Conservation (phyloP, 192 early-diverging fungal species). For the Geranomyces michiganensis region DNA sequence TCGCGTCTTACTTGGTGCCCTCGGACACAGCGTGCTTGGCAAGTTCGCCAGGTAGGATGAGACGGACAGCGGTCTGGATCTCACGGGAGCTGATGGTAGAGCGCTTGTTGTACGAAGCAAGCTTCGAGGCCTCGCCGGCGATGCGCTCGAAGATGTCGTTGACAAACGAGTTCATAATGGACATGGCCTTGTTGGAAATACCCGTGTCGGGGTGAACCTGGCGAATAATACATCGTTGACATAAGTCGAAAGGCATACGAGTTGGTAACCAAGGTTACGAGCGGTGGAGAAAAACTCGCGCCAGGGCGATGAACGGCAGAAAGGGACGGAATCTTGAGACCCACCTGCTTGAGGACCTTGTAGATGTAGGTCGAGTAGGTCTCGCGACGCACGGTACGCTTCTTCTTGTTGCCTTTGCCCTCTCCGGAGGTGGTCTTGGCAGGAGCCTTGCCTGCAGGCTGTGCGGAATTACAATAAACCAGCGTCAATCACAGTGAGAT, state of each 20-base stretch:
- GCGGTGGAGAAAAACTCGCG: neutral
- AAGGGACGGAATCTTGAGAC: neutral
- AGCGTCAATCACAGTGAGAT: neutral
- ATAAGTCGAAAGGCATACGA: neutral
- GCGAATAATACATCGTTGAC: neutral
- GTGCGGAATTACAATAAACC: constrained; percentile 4
- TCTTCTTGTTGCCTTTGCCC: constrained; percentile 52
- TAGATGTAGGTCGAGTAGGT: constrained; percentile 95
- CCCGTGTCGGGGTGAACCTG: constrained; percentile 89
- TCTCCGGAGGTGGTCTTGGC: constrained; percentile 64
- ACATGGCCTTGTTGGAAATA: constrained; percentile 98
- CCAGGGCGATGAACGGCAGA: no score
- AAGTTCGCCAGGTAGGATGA: constrained; percentile 86
- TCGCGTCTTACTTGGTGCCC: constrained; percentile 73
- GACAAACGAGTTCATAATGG: constrained; percentile 94
- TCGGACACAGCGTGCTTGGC: constrained; percentile 96
- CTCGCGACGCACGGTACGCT: constrained; percentile 70
- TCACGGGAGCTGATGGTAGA: constrained; percentile 93
- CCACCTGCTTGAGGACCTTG: constrained; percentile 90
- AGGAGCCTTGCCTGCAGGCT: constrained; percentile 54
- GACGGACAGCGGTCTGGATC: constrained; percentile 79
- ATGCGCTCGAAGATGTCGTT: constrained; percentile 98
- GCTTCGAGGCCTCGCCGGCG: constrained; percentile 66
- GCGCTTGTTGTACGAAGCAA: constrained; percentile 90
- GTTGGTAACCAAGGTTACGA: neutral